Percentiles rank a stretch among this genome's conserved stretches.
These are phyloP conservation scores for Candida koratica DNA, from an alignment of 805 yeast species.

Conservation along the genomic window DNA sequence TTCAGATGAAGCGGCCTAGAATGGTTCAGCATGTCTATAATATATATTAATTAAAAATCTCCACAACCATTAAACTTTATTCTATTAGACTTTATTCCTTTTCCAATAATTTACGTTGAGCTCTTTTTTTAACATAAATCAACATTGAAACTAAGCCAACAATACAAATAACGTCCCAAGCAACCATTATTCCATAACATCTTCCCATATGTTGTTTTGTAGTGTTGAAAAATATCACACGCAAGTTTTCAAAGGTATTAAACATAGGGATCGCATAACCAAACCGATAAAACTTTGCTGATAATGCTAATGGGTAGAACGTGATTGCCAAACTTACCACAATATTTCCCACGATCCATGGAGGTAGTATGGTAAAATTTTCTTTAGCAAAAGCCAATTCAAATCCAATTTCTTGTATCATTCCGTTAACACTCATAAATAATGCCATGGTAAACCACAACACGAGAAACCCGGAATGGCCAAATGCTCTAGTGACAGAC, in stretches of 20 bases:
- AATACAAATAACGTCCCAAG: constrained; percentile 26
- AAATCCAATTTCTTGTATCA: constrained; percentile 25
- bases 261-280: constrained; percentile 38
- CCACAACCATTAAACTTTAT: too few species aligned
- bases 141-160: constrained; percentile 11
- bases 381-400: constrained; percentile 20
- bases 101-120: too few species aligned
- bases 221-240: constrained; percentile 32
- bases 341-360: constrained; percentile 29
- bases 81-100: too few species aligned
- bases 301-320: constrained; percentile 31
- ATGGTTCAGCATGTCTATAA: background rate
- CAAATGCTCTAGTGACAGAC: constrained; percentile 23
- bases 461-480: constrained; percentile 30
- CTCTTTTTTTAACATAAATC: constrained; percentile 7
- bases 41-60: background rate
- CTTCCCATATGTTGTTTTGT: constrained; percentile 32
- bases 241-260: constrained; percentile 28
- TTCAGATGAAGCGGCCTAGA: constrained; percentile 16
- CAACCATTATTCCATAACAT: constrained; percentile 25
- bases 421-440: constrained; percentile 26
- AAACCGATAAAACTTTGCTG: constrained; percentile 29
- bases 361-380: constrained; percentile 20
- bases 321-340: constrained; percentile 30
- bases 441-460: constrained; percentile 30